Percentiles rank a stretch among this genome's conserved stretches.
These are phyloP conservation scores for Candida qinlingensis DNA, from an alignment of 805 yeast species.

Conservation along the genomic window DNA sequence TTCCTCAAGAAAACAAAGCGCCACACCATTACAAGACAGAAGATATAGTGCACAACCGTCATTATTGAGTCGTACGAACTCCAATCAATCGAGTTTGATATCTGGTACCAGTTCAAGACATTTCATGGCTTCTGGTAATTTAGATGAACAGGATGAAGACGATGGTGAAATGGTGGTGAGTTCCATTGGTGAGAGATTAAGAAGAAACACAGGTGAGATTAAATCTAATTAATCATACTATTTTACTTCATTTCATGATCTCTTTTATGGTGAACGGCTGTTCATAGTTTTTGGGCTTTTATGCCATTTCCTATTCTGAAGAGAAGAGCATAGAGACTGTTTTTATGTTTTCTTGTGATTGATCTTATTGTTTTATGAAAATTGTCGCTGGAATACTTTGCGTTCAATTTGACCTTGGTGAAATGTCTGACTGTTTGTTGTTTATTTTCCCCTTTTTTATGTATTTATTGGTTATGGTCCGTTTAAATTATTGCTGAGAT, in stretches of 20 bases:
- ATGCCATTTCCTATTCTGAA: no score
- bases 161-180: slow-evolving; percentile 25
- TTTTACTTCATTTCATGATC: neutral
- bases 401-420: no score
- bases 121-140: slow-evolving; percentile 6
- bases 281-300: no score
- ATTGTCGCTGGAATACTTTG: no score
- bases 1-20: slow-evolving; percentile 8
- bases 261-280: slow-evolving; percentile 5
- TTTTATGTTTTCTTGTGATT: no score
- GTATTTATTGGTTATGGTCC: neutral
- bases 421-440: no score
- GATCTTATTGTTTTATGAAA: no score
- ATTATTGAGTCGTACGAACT: slow-evolving; percentile 7
- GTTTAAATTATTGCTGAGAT: slow-evolving; percentile 2
- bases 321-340: no score
- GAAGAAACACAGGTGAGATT: slow-evolving; percentile 28
- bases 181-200: slow-evolving; percentile 29
- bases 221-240: slow-evolving; percentile 6
- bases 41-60: neutral
- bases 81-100: slow-evolving; percentile 13
- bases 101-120: slow-evolving; percentile 10
- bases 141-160: slow-evolving; percentile 18
- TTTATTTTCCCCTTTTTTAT: no score
- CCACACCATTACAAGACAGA: neutral